A percentile compares a stretch with the other conserved stretches of the same genome.
Conservation (phyloP, 2,329 filamentous ascomycete genomes). For the Botrytis medusae region DNA sequence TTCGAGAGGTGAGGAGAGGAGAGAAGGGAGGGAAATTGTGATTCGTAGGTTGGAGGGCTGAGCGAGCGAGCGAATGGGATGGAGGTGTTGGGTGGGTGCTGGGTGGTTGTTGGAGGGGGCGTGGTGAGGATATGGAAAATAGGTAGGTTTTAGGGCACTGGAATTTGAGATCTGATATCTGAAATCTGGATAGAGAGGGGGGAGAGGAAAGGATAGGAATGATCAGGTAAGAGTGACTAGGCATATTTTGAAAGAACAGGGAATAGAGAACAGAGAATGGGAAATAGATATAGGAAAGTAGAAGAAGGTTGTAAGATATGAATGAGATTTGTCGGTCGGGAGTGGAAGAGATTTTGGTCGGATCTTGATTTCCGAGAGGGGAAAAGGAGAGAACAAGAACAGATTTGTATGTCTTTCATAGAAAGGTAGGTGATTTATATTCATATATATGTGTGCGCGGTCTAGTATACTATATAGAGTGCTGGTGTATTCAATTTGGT, state of each 20-base stretch:
- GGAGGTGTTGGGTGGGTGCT: neutral
- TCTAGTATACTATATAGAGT: neutral
- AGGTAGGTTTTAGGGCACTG: neutral
- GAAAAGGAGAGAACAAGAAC: neutral
- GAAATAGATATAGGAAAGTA: neutral
- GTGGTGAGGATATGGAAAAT: neutral
- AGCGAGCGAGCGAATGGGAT: neutral
- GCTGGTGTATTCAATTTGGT: neutral
- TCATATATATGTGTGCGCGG: neutral
- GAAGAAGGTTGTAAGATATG: neutral
- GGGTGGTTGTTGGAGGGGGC: too few relatives aligned
- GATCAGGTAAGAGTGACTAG: neutral
- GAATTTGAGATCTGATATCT: too few relatives aligned
- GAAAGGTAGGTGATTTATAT: neutral
- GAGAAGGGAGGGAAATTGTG: neutral
- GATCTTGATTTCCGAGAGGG: neutral
- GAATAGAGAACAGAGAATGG: neutral
- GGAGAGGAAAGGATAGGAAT: neutral
- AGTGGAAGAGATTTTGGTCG: neutral
- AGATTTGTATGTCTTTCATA: neutral
- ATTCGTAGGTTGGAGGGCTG: neutral
- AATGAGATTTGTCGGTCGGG: neutral
- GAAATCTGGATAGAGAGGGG: neutral
- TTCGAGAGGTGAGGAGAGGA: neutral
- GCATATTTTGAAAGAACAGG: neutral